Percentiles rank a stretch among this genome's conserved stretches.
Evolutionary conservation across 257 asterid genomes (phyloP).

Genomic region (Prunella vulgaris): DNA sequence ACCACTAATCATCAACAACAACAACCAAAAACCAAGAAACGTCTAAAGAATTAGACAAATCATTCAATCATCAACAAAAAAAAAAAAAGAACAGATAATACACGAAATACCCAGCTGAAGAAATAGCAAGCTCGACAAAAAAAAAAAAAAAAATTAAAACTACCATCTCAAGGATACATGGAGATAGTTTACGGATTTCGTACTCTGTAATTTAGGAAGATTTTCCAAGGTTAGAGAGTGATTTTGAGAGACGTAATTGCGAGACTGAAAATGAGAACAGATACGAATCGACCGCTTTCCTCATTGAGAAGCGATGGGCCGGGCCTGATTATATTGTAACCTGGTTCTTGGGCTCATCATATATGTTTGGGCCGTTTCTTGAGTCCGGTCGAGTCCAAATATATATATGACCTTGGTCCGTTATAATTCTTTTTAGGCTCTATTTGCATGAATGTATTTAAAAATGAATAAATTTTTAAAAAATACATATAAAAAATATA

Average conservation of each 20-base stretch:
- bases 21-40: not conserved
- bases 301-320: not conserved
- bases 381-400: not conserved
- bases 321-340: not conserved
- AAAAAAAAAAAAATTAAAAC: not conserved
- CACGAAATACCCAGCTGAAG: constrained; percentile 2
- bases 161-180: not conserved
- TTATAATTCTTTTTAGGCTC: too few species aligned
- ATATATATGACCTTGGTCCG: not conserved
- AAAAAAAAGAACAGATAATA: not conserved
- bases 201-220: constrained; percentile 21
- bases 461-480: too few species aligned
- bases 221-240: not conserved
- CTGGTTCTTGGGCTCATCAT: not conserved
- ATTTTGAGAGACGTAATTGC: not conserved
- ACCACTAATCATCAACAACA: constrained; percentile 1
- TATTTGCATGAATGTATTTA: too few species aligned
- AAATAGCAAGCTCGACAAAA: not conserved
- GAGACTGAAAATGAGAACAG: not conserved
- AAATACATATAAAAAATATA: too few species aligned
- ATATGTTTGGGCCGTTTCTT: not conserved
- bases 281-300: not conserved
- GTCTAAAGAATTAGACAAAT: not conserved
- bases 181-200: constrained; percentile 1
- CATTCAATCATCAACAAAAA: not conserved